Percentiles rank a stretch among this genome's conserved stretches.
These are phyloP conservation scores for Beauveria sp. DNA, from an alignment of 2,329 filamentous ascomycete genomes.

Conservation along the genomic window DNA sequence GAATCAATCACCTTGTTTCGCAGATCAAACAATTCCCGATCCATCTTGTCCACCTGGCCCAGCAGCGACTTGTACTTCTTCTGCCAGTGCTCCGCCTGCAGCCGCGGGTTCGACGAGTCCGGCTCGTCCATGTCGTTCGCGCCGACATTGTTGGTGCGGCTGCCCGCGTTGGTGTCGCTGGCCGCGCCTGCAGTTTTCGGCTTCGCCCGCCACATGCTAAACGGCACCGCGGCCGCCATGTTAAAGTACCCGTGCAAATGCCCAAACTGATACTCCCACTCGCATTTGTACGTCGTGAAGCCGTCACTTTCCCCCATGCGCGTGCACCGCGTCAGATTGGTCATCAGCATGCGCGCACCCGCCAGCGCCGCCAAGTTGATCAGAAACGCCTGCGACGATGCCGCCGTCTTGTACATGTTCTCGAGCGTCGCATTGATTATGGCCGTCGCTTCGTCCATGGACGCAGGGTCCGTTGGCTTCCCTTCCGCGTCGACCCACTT, in stretches of 20 bases:
- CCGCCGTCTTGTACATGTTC: constrained; percentile 42
- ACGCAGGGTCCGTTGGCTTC: constrained; percentile 32
- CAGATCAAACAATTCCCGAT: constrained; percentile 41
- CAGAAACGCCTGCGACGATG: constrained; percentile 47
- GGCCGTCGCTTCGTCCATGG: constrained; percentile 45
- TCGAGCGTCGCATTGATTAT: constrained; percentile 47
- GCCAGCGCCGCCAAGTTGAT: constrained; percentile 52
- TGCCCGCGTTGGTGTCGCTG: constrained; percentile 12
- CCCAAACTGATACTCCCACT: constrained; percentile 50
- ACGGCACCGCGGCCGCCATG: constrained; percentile 41
- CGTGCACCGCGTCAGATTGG: constrained; percentile 31
- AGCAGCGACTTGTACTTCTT: constrained; percentile 49
- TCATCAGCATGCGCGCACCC: constrained; percentile 44
- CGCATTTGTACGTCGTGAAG: constrained; percentile 39
- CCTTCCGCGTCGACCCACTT: constrained; percentile 45
- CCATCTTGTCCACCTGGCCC: constrained; percentile 49
- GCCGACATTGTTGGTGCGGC: constrained; percentile 10
- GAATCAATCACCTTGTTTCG: constrained; percentile 35
- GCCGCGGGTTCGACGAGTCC: constrained; percentile 5
- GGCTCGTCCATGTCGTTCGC: constrained; percentile 2
- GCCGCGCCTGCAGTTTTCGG: constrained; percentile 15
- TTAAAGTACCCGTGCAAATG: constrained; percentile 43
- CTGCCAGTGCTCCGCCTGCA: constrained; percentile 39
- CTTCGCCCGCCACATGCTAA: constrained; percentile 32
- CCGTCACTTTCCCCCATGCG: constrained; percentile 35